Percentiles rank a stretch among this genome's conserved stretches.
Conservation (phyloP, 129 eudicot species). For the Arctium lappa region DNA sequence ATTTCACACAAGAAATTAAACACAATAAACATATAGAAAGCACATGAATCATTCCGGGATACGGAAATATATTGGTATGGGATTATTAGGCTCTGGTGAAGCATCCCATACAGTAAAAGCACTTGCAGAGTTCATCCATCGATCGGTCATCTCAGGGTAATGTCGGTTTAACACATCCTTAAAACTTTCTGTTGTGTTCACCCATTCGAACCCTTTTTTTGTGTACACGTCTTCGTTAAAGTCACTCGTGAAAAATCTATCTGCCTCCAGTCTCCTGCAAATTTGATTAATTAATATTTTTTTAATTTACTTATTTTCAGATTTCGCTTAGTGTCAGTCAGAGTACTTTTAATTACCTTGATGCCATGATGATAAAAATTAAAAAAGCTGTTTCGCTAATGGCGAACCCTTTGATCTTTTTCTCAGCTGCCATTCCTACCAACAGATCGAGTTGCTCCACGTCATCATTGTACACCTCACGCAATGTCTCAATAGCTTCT, state of each 20-base stretch:
- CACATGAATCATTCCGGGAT: conserved; percentile 22
- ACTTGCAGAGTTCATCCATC: conserved; percentile 41
- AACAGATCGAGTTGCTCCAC: conserved; percentile 55
- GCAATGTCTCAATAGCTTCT: conserved; percentile 39
- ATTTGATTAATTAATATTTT: not conserved
- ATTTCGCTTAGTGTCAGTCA: not conserved
- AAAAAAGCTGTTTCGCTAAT: conserved; percentile 64
- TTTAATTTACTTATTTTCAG: not conserved
- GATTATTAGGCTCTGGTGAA: conserved; percentile 32
- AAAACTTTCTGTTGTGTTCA: conserved; percentile 43
- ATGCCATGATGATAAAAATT: conserved; percentile 60
- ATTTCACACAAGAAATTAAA: not conserved
- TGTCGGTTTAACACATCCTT: conserved; percentile 34
- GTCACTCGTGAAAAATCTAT: conserved; percentile 57
- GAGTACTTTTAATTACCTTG: conserved; percentile 32
- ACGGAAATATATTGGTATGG: conserved; percentile 55
- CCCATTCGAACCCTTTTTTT: conserved; percentile 64
- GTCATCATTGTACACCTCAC: conserved; percentile 50
- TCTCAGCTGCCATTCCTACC: conserved; percentile 61
- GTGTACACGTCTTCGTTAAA: conserved; percentile 59
- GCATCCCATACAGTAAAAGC: conserved; percentile 76
- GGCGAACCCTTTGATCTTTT: conserved; percentile 65
- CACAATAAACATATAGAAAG: not conserved
- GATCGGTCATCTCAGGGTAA: conserved; percentile 23
- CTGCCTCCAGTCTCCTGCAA: conserved; percentile 61